A percentile compares a stretch with the other conserved stretches of the same genome.
Evolutionary conservation across 257 asterid species (phyloP).

Genomic region (Solanum corneliomulleri): DNA sequence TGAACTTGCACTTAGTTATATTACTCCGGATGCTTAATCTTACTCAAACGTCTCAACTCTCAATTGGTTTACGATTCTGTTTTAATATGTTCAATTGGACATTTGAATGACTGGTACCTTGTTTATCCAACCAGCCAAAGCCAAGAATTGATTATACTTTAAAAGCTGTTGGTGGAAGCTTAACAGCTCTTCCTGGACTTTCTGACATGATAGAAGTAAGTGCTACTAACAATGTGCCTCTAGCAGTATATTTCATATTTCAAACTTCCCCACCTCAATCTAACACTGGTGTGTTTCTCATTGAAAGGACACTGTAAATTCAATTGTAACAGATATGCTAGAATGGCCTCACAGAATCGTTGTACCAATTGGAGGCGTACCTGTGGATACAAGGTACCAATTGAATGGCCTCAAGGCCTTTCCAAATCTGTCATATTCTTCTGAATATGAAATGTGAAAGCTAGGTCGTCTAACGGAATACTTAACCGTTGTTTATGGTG

Average conservation of each 20-base stretch:
- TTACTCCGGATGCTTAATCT: neutral
- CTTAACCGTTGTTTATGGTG: neutral
- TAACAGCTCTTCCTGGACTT: constrained; percentile 91
- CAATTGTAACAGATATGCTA: constrained; percentile 81
- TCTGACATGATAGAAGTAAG: constrained; percentile 97
- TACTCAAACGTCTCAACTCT: neutral
- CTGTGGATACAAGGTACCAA: constrained; percentile 65
- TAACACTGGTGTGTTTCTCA: constrained; percentile 13
- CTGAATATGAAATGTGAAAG: neutral
- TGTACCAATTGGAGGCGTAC: constrained; percentile 90
- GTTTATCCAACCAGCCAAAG: constrained; percentile 57
- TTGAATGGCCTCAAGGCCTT: neutral
- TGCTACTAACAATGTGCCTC: neutral
- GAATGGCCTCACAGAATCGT: constrained; percentile 99
- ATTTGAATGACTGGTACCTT: neutral
- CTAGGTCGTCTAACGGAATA: neutral
- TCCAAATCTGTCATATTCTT: neutral
- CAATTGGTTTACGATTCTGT: neutral
- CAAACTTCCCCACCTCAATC: neutral
- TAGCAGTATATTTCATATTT: neutral
- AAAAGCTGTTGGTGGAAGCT: constrained; percentile 97
- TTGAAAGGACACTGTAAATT: constrained; percentile 70
- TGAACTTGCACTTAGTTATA: neutral
- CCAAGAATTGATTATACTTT: constrained; percentile 88
- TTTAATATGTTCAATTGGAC: neutral